Evolutionary conservation across 1,284 basidiomycete genomes (phyloP), one percentile per base, ranked within the genome.

Genomic region (Laetiporus sulphureus): DNA sequence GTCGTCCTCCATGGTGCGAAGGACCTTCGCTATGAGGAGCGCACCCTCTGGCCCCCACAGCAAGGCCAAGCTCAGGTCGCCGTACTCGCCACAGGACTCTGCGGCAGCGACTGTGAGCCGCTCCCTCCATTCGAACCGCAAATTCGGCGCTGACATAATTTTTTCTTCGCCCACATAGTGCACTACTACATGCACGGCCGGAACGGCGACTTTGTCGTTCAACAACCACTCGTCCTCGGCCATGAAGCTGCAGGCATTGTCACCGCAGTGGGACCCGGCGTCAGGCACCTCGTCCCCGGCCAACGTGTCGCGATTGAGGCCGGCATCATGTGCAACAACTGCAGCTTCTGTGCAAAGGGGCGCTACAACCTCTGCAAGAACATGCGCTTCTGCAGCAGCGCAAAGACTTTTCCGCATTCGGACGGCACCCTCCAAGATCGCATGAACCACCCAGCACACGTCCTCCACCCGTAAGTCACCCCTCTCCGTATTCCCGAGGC

Each of bases 281-380:
- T 85, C 44, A 69, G 68, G 48, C 55, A 75, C 62, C 68, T 96
- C 48, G 68, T 73, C 19, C 76, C 86, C 19, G 93, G 94, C 36
- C 88, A 93, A 64, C 79, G 90, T 37, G 92, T 98, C 38, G 94
- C 93, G 13, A 87, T 97, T 59, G 94, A 98, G 63, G 88, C 91
- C 10, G 94, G 94, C 31, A 77, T 93, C 57, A 83, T 83, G 72
- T 97, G 93, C 69, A 78, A 77, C 45, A 71, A 71, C 34, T 89
- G 85, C 63, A 61, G 66, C 36, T 79, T 71, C 58, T 88, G 86
- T 62, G 54, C 63, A 30, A 71, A 72, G 36, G 90, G 89, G n/a
- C 76, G 90, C 30, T 98, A 97, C 72, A 97, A 98, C 69, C 79
- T 98, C 45, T 98, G 94, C 74, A 81, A 82, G 54, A 65, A 67